Evolutionary conservation across 495 filamentous ascomycete genomes (phyloP).

Genomic region (Trichocladium uniseriatum): DNA sequence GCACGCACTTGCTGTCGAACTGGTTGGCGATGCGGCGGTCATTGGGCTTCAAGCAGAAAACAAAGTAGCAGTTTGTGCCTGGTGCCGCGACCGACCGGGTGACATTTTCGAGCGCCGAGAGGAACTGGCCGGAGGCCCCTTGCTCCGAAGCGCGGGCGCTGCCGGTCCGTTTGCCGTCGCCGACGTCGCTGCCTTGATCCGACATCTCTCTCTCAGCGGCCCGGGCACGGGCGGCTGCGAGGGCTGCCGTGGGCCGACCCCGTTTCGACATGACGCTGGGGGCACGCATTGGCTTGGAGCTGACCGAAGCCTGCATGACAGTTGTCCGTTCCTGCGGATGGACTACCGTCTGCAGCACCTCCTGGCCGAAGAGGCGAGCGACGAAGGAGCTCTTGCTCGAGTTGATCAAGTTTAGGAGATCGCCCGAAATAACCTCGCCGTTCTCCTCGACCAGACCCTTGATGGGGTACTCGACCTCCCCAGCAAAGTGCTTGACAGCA

Average conservation of each 20-base stretch:
- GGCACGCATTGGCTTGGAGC: conserved; percentile 83
- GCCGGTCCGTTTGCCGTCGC: conserved; percentile 23
- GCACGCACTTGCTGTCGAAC: conserved; percentile 96
- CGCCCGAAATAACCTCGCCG: conserved; percentile 88
- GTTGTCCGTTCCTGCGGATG: conserved; percentile 85
- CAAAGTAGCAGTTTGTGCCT: conserved; percentile 85
- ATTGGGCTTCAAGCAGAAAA: conserved; percentile 96
- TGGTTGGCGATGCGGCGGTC: conserved; percentile 96
- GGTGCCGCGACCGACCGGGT: conserved; percentile 69
- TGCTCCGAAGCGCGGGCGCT: conserved; percentile 47
- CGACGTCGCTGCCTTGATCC: conserved; percentile 42
- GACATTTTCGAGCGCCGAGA: conserved; percentile 81
- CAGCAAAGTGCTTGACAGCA: conserved; percentile 89
- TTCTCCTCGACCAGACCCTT: conserved; percentile 86
- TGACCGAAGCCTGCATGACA: conserved; percentile 93
- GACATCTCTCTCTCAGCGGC: conserved; percentile 35
- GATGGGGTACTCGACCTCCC: conserved; percentile 90
- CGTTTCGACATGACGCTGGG: conserved; percentile 78
- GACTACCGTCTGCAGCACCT: conserved; percentile 77
- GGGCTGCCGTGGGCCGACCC: conserved; percentile 35
- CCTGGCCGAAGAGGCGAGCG: conserved; percentile 81
- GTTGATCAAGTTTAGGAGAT: conserved; percentile 90
- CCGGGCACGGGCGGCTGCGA: conserved; percentile 24
- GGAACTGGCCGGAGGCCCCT: conserved; percentile 85
- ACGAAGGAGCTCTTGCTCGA: conserved; percentile 82